A percentile compares a stretch with the other conserved stretches of the same genome.
phyloP scores from a whole-genome alignment of 352 stramenopile genomes.

The Globisporangium alternatum region DNA sequence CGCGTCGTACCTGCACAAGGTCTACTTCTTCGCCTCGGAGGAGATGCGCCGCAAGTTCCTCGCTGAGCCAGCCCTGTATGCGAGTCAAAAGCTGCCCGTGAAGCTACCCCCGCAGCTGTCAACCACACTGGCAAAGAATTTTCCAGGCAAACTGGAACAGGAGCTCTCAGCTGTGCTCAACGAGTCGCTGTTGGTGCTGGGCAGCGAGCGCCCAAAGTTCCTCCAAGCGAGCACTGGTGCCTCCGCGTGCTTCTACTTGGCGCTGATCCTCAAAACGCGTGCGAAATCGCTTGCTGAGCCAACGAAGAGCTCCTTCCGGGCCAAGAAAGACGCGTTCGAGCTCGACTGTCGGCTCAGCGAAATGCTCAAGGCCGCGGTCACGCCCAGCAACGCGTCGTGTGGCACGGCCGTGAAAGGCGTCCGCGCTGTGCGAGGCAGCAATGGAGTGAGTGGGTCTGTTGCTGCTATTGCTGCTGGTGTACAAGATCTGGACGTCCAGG shows the following conservation, averaged over 20 bases:
- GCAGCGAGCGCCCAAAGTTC: constrained; percentile 61
- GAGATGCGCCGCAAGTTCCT: constrained; percentile 45
- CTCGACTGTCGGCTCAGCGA: constrained; percentile 53
- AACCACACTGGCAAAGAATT: constrained; percentile 37
- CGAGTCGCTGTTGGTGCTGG: constrained; percentile 52
- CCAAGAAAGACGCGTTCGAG: constrained; percentile 35
- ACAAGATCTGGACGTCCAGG: constrained; percentile 19
- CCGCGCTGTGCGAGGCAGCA: constrained; percentile 37
- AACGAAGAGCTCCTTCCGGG: constrained; percentile 24
- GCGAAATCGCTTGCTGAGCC: constrained; percentile 22
- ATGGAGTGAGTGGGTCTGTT: background rate
- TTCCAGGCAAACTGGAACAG: constrained; percentile 58
- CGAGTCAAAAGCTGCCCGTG: constrained; percentile 42
- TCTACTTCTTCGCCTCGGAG: constrained; percentile 63
- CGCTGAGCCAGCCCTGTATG: constrained; percentile 37
- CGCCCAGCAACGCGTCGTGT: constrained; percentile 39
- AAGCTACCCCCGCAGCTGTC: constrained; percentile 63
- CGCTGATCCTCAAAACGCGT: constrained; percentile 49
- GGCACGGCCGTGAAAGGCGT: constrained; percentile 47
- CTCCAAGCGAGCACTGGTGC: constrained; percentile 28
- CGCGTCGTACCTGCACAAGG: constrained; percentile 50
- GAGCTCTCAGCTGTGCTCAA: constrained; percentile 57
- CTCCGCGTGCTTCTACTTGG: constrained; percentile 57
- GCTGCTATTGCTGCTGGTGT: background rate
- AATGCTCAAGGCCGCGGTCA: constrained; percentile 34